Base-by-base conservation (phyloP, 768 basidiomycete genomes). In the Mycena floridula region DNA sequence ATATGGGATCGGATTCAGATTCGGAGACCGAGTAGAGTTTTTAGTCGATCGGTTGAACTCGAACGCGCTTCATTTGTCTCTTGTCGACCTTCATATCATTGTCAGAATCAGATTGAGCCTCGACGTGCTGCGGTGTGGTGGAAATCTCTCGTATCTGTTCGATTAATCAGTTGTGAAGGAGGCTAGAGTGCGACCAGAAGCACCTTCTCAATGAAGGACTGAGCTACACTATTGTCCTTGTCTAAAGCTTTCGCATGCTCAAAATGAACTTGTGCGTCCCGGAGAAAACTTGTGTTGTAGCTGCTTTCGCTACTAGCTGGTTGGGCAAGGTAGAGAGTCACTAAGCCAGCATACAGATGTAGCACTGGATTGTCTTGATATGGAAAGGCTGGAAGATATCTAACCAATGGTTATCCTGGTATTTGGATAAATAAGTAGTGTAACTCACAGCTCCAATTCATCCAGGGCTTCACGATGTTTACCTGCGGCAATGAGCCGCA, bases 301-400 rank as follows among this genome's bases (percentile, higher is more conserved):
- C 44, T 43, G 28, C 20, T 37, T 37, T 43, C 41, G n/a, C 45
- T 37, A 15, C 23, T 21, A 9, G 49, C 37, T 1, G 60, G 62
- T 50, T 79, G 80, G 9, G 78, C 73, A n/a, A 79, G 62, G 53
- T 84, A 78, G 20, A 92, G 65, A 22, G 73, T 76, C 11, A 89
- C 65, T 42, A 94, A 63, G 2, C 89, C 92, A 3, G 92, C 90
- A 50, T 94, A 93, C 13, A 81, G 69, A 54, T 95, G 89, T 23
- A 95, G 68, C 6, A 81, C 65, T 2, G 85, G 74, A 50, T 89
- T 88, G 52, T 90, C 85, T 56, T 82, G 83, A 66, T 82, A 95
- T 2, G 93, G 93, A 58, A 87, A 85, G 2, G 89, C 85, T 1
- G 90, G 88, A 5, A 95, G 73, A 59, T 89, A 94, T 21, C 91